phyloP scores from a whole-genome alignment of 2,329 filamentous ascomycete species.

The Chaetomiaceae sp. region DNA sequence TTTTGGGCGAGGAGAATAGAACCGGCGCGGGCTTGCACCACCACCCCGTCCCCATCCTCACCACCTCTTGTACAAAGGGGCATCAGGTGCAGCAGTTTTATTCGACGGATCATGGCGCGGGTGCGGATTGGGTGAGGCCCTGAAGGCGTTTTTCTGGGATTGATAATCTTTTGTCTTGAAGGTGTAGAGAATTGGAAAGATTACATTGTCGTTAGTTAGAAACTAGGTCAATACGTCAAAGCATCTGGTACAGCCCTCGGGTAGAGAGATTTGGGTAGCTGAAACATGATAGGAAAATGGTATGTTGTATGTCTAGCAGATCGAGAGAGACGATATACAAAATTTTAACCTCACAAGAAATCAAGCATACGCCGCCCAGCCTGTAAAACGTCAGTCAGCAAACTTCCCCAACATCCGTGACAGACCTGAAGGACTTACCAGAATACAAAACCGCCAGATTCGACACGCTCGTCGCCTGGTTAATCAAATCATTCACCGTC shows the following conservation, averaged over 20 bases:
- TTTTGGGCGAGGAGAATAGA: too few relatives aligned
- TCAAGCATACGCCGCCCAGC: conserved; percentile 45
- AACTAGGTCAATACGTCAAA: too few relatives aligned
- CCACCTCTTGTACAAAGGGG: too few relatives aligned
- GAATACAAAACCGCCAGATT: conserved; percentile 90
- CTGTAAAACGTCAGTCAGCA: conserved; percentile 26
- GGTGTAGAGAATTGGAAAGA: not conserved
- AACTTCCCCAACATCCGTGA: not conserved
- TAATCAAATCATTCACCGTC: conserved; percentile 94
- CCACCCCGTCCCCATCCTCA: too few relatives aligned
- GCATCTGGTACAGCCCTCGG: too few relatives aligned
- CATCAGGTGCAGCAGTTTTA: not conserved
- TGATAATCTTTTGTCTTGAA: not conserved
- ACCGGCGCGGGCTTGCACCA: too few relatives aligned
- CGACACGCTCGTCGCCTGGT: conserved; percentile 87
- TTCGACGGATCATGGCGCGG: not conserved
- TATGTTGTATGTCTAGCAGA: not conserved
- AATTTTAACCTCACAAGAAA: not conserved
- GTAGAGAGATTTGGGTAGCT: too few relatives aligned
- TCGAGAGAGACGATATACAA: not conserved
- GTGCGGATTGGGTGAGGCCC: not conserved
- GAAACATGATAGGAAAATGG: not conserved
- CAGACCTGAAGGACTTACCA: conserved; percentile 43
- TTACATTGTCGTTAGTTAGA: too few relatives aligned
- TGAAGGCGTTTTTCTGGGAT: not conserved